Evolutionary conservation across 1,284 basidiomycete species (phyloP), one percentile per base, ranked within the genome.

Genomic region (Trichosporon sp.): DNA sequence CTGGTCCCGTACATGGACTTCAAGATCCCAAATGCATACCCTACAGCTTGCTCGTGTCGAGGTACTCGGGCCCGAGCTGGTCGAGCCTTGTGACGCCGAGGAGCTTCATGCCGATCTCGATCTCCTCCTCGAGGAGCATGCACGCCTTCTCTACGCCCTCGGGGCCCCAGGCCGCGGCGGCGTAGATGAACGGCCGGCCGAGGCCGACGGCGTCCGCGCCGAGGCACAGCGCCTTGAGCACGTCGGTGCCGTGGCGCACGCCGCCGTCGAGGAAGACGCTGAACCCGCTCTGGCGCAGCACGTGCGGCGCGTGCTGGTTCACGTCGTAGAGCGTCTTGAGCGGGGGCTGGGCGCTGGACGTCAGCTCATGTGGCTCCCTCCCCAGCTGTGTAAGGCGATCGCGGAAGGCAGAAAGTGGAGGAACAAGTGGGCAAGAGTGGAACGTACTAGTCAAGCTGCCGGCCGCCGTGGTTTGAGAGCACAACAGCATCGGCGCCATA

Each of bases 191-290:
- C 1, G 91, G 87, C 21, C 93, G 87, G 0, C 94, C 94, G 35
- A 97, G 84, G 1, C 95, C 94, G 12, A 95, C 92, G 1, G 91
- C 93, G 70, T 84, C 90, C 1, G 94, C 94, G 42, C 93, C 94
- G 27, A 97, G 85, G 73, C 92, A 94, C 3, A 96, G 83, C 0
- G 93, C 93, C 82, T 97, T 97, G 64, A 97, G 82, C 9, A 95
- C 89, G 81, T 94, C 92, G 87, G 92, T 93, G 29, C 93, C 94
- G 35, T 92, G 87, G 65, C 87, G 86, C 42, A 93, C 85, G 6
- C 93, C 94, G 15, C 93, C 93, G 78, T 97, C 94, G 67, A 95
- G 88, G 74, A 92, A 95, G 11, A 97, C 90, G 88, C 68, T 63
- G 23, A 77, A 75, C 34, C 79, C 75, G 9, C 73, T 70, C 18